Conservation (phyloP, 768 basidiomycete species). For the Phallus indusiatus region DNA sequence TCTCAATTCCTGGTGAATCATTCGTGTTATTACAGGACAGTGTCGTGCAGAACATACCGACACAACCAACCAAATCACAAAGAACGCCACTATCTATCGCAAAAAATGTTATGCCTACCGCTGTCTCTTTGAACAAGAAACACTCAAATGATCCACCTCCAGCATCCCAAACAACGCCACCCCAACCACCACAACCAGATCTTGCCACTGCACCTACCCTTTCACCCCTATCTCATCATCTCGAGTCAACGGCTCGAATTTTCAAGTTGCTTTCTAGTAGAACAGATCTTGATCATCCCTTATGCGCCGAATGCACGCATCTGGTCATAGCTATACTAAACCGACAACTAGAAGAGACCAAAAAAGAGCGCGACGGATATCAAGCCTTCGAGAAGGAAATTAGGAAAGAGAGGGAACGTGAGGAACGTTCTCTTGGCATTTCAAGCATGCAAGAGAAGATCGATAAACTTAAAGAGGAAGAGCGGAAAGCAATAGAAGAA, state of each 20-base stretch:
- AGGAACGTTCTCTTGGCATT: constrained; percentile 46
- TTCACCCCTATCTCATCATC: constrained; percentile 67
- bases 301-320: constrained; percentile 92
- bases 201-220: constrained; percentile 51
- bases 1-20: constrained; percentile 64
- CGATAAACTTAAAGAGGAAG: constrained; percentile 59
- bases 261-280: constrained; percentile 70
- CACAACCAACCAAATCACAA: constrained; percentile 9
- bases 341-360: constrained; percentile 79
- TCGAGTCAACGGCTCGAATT: constrained; percentile 64
- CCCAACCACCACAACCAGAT: constrained; percentile 41
- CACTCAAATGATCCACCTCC: constrained; percentile 19
- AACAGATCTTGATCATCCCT: constrained; percentile 82
- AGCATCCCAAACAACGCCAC: constrained; percentile 21
- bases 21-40: constrained; percentile 89
- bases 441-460: constrained; percentile 68
- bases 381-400: constrained; percentile 87
- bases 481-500: constrained; percentile 61
- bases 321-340: constrained; percentile 67
- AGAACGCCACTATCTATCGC: constrained; percentile 29
- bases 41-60: constrained; percentile 58
- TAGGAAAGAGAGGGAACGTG: constrained; percentile 69
- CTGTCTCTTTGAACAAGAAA: constrained; percentile 18
- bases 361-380: constrained; percentile 87
- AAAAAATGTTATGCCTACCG: constrained; percentile 33